Base-by-base conservation (phyloP, 176 grass and related monocot genomes). In the Bonia amplexicaulis region DNA sequence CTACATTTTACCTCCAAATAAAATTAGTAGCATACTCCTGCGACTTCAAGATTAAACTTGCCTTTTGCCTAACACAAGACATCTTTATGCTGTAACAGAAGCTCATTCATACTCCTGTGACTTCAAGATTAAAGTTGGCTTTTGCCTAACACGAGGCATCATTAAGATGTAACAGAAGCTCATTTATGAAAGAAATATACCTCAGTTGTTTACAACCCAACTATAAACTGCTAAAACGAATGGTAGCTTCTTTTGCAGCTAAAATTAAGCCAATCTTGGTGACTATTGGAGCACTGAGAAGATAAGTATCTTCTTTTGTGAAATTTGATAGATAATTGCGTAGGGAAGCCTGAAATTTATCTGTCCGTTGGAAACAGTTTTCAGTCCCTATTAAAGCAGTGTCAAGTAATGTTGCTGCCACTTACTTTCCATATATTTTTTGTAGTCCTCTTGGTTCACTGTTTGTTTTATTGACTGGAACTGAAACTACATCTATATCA, bases 401-500 rank as follows among this genome's bases (percentile, higher is more conserved):
- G 55, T 58, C 13, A 69, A 29, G 12, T 57, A 46, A 69, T 44
- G 5, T 20, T 69, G 12, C 11, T 47, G 31, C 6, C 59, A 74
- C 12, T 64, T 39, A 65, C 16, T 66, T 53, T 46, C 48, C 12
- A 3, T 46, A 74, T 15, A 52, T 53, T 66, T 80, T 80, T 26
- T 13, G 2, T 79, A 46, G 66, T 52, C 0, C 16, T 41, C 19
- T 53, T 14, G 26, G 44, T 66, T 48, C 48, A 75, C 39, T 75
- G 27, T 79, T 65, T 72, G 22, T 71, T 83, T 77, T 55, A 71
- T 71, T 83, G 45, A 44, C 16, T 64, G 7, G 42, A 71, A 29
- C 42, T 29, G 66, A 61, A 67, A 66, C 19, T 52, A 19, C 45
- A 31, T 46, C 66, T 55, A 57, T 74, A 37, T 47, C 27, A 31